A percentile compares a stretch with the other conserved stretches of the same genome.
Conservation (phyloP, 257 asterid species). For the Solanum medicagineum region DNA sequence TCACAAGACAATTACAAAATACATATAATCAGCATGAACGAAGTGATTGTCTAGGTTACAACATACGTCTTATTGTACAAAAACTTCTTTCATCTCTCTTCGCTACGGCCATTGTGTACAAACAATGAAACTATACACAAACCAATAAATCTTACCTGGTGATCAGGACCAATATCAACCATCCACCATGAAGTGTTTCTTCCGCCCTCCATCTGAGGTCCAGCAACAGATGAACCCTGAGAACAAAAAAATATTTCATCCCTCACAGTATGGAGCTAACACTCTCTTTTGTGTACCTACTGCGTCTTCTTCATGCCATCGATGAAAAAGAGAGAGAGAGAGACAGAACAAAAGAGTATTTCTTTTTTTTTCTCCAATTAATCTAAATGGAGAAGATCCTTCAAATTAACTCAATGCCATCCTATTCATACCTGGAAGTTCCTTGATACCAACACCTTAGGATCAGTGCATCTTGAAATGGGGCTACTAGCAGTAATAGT, state of each 20-base stretch:
- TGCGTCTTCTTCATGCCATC: neutral
- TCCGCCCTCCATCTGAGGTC: constrained; percentile 75
- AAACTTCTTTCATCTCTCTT: neutral
- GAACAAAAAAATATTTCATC: neutral
- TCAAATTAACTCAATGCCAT: neutral
- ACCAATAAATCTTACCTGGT: constrained; percentile 50
- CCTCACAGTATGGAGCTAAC: neutral
- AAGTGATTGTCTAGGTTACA: neutral
- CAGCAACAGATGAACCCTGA: constrained; percentile 89
- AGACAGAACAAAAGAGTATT: neutral
- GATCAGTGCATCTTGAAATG: constrained; percentile 81
- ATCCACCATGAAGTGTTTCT: constrained; percentile 78
- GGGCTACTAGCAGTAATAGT: constrained; percentile 81
- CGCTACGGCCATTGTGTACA: neutral
- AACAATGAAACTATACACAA: neutral
- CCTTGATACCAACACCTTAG: constrained; percentile 88
- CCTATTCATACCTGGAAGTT: constrained; percentile 56
- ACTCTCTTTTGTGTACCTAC: neutral
- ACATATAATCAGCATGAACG: neutral
- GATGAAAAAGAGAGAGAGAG: neutral
- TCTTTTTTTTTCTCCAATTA: neutral
- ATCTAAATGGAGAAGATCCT: neutral
- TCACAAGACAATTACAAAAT: neutral
- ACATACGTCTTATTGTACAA: neutral
- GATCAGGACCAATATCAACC: constrained; percentile 77